Conservation (phyloP, 768 basidiomycete genomes). For the Crassisporium funariophilum region DNA sequence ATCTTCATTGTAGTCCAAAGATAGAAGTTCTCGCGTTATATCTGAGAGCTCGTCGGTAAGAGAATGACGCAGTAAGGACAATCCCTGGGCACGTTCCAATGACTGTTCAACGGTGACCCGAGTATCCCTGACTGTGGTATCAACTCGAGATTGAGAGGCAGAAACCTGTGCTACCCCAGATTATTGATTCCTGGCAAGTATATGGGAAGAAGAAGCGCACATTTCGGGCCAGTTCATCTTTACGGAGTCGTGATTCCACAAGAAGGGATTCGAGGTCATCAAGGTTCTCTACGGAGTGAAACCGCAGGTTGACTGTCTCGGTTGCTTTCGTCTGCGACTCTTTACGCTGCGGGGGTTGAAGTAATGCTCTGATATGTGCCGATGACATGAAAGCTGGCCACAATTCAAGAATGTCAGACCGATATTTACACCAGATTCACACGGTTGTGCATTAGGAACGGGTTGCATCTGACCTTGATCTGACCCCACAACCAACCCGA, state of each 20-base stretch:
- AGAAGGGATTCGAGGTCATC: conserved; percentile 47
- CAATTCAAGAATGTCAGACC: not conserved
- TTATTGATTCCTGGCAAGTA: conserved; percentile 32
- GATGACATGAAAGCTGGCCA: conserved; percentile 24
- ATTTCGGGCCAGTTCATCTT: conserved; percentile 42
- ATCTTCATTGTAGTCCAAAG: conserved; percentile 50
- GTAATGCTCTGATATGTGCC: conserved; percentile 47
- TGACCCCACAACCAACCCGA: too few species aligned
- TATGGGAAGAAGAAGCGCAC: conserved; percentile 30
- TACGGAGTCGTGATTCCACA: conserved; percentile 39
- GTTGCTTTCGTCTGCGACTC: conserved; percentile 37
- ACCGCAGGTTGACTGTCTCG: conserved; percentile 46
- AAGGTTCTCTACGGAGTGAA: conserved; percentile 52
- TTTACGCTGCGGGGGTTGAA: conserved; percentile 46
- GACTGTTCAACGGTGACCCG: conserved; percentile 48
- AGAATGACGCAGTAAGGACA: conserved; percentile 75
- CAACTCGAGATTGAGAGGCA: conserved; percentile 50
- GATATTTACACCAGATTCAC: too few species aligned
- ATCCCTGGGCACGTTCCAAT: conserved; percentile 66
- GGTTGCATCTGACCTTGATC: too few species aligned
- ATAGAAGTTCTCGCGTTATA: conserved; percentile 65
- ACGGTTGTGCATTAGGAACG: too few species aligned
- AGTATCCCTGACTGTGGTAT: conserved; percentile 49
- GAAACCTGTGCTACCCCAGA: conserved; percentile 58
- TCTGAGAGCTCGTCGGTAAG: conserved; percentile 77